phyloP scores from a whole-genome alignment of 306 rosid genomes.

The Cucumis melo region DNA sequence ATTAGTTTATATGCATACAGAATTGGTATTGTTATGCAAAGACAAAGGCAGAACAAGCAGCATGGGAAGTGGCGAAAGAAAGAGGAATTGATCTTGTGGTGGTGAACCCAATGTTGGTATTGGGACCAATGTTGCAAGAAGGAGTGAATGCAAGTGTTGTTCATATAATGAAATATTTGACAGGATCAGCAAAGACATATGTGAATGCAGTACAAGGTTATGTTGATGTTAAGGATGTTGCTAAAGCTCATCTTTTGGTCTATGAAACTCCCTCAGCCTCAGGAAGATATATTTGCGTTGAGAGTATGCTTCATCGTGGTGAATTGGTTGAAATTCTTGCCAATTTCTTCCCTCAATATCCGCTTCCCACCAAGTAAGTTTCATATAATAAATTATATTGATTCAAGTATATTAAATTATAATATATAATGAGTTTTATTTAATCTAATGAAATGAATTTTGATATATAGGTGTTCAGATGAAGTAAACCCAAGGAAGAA shows the following conservation, averaged over 20 bases:
- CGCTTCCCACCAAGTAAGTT: conserved; percentile 55
- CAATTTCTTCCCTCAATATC: conserved; percentile 64
- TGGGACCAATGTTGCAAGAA: conserved; percentile 65
- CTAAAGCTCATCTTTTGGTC: conserved; percentile 60
- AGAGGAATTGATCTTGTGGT: conserved; percentile 57
- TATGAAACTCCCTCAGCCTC: conserved; percentile 53
- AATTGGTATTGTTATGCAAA: conserved; percentile 90
- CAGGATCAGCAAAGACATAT: conserved; percentile 68
- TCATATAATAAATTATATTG: no score
- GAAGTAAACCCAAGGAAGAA: conserved; percentile 57
- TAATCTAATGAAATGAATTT: neutral
- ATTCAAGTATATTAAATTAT: no score
- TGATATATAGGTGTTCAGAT: conserved; percentile 47
- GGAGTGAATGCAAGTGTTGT: conserved; percentile 59
- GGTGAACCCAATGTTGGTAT: conserved; percentile 68
- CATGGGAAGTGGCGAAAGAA: conserved; percentile 55
- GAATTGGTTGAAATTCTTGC: conserved; percentile 67
- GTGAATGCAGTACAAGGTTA: conserved; percentile 68
- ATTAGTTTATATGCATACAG: no score
- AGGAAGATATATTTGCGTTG: conserved; percentile 66
- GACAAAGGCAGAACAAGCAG: conserved; percentile 67
- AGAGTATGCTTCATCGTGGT: conserved; percentile 67
- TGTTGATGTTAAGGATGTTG: conserved; percentile 67
- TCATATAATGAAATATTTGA: conserved; percentile 61
- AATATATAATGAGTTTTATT: no score